Evolutionary conservation across 208 protist species (phyloP).

Genomic region (Crithidia brevicula): DNA sequence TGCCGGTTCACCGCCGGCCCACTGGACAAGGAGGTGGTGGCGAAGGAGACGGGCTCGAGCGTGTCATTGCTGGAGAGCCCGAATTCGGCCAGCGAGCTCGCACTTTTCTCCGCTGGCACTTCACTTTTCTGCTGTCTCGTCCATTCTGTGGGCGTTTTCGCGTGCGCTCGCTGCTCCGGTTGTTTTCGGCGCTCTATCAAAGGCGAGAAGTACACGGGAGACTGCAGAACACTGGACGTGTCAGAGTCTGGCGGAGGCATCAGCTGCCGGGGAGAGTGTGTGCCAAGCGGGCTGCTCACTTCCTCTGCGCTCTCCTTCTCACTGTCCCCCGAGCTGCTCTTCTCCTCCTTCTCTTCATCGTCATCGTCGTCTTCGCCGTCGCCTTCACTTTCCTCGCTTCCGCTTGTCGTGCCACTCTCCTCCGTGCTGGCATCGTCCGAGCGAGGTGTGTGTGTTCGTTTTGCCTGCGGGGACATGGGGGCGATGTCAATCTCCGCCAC

Average conservation of each 20-base stretch:
- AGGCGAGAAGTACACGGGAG: neutral
- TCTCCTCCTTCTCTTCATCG: neutral
- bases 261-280: neutral
- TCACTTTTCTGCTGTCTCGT: too few species aligned
- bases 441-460: too few species aligned
- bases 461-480: neutral
- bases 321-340: neutral
- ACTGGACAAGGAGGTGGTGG: neutral
- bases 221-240: neutral
- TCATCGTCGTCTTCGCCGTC: neutral
- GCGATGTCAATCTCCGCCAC: neutral
- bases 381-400: too few species aligned
- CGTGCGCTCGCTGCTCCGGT: neutral
- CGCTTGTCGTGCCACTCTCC: too few species aligned
- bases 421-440: too few species aligned
- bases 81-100: conserved; percentile 1
- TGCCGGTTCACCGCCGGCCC: neutral
- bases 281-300: neutral
- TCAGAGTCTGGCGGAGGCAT: neutral
- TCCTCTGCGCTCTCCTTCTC: neutral
- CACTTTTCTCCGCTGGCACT: neutral
- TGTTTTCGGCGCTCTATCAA: neutral
- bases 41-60: neutral
- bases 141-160: too few species aligned
- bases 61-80: neutral